These are phyloP conservation scores for Torulaspora quercuum DNA, from an alignment of 805 yeast genomes.

Conservation along the genomic window DNA sequence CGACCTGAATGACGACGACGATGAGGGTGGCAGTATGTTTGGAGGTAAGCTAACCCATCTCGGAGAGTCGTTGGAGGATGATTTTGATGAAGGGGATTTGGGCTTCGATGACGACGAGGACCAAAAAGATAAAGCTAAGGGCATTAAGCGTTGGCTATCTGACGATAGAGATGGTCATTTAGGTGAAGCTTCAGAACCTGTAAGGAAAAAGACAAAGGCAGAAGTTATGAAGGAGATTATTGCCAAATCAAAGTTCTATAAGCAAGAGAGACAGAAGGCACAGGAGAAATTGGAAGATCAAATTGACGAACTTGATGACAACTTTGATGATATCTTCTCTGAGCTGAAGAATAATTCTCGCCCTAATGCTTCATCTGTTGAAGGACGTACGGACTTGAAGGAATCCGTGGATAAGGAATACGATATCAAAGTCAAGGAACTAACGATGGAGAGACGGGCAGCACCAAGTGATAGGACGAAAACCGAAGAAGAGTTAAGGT, in stretches of 20 bases:
- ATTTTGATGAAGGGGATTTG: conserved; percentile 48
- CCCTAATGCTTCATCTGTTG: conserved; percentile 22
- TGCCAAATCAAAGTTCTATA: conserved; percentile 75
- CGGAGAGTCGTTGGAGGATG: conserved; percentile 68
- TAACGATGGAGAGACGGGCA: conserved; percentile 68
- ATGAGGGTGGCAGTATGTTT: conserved; percentile 39
- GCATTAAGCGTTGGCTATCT: conserved; percentile 29
- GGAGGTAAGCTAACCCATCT: conserved; percentile 64
- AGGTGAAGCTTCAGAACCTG: conserved; percentile 39
- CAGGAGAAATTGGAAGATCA: conserved; percentile 58
- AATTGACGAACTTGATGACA: conserved; percentile 67
- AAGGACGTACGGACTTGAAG: conserved; percentile 39
- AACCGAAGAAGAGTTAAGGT: conserved; percentile 64
- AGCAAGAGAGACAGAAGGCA: conserved; percentile 67
- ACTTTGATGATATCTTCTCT: conserved; percentile 65
- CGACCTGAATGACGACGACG: conserved; percentile 66
- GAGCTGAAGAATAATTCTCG: conserved; percentile 39
- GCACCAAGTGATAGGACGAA: conserved; percentile 80
- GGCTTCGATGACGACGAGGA: conserved; percentile 39
- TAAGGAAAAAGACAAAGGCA: conserved; percentile 70
- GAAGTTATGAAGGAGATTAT: conserved; percentile 85
- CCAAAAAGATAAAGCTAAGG: conserved; percentile 32
- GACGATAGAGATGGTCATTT: conserved; percentile 43
- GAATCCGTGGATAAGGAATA: conserved; percentile 48
- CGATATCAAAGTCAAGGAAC: conserved; percentile 62